phyloP scores from a whole-genome alignment of 768 basidiomycete genomes.

The Scleroderma citrinum region DNA sequence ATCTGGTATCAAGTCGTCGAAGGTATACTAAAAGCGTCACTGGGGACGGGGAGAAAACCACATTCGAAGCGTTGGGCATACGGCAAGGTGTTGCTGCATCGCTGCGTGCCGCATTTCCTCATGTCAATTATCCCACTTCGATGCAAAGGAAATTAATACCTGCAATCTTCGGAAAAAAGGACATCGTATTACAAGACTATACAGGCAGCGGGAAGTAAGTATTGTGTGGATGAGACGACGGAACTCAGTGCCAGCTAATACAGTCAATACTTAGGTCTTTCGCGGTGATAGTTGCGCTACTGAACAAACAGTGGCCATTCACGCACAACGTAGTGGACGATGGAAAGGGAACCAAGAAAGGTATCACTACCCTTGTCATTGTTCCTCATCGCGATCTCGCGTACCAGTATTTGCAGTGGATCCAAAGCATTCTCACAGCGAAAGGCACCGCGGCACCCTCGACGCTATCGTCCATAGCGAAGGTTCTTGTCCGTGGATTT shows the following conservation, averaged over 20 bases:
- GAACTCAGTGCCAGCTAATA: not conserved
- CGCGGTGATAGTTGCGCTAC: constrained; percentile 57
- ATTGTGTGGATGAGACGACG: not conserved
- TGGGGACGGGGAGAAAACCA: constrained; percentile 1
- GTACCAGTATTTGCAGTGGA: constrained; percentile 62
- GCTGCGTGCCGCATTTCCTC: constrained; percentile 55
- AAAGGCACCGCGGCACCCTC: constrained; percentile 25
- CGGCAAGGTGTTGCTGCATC: constrained; percentile 42
- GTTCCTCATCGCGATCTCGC: constrained; percentile 74
- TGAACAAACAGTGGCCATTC: constrained; percentile 46
- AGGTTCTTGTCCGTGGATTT: constrained; percentile 55
- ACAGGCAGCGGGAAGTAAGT: constrained; percentile 82
- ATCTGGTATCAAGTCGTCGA: constrained; percentile 20
- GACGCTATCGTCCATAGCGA: constrained; percentile 41
- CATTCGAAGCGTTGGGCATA: constrained; percentile 52
- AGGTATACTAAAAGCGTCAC: constrained; percentile 1
- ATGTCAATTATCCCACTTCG: constrained; percentile 49
- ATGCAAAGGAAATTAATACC: constrained; percentile 58
- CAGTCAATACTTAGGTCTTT: constrained; percentile 49
- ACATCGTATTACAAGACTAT: constrained; percentile 60
- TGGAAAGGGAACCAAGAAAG: constrained; percentile 18
- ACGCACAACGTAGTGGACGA: constrained; percentile 12
- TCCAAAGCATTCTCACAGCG: constrained; percentile 41
- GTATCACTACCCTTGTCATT: constrained; percentile 52
- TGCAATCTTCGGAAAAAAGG: constrained; percentile 48